Conservation (phyloP, 345 rosid species). For the Jatropha curcas region DNA sequence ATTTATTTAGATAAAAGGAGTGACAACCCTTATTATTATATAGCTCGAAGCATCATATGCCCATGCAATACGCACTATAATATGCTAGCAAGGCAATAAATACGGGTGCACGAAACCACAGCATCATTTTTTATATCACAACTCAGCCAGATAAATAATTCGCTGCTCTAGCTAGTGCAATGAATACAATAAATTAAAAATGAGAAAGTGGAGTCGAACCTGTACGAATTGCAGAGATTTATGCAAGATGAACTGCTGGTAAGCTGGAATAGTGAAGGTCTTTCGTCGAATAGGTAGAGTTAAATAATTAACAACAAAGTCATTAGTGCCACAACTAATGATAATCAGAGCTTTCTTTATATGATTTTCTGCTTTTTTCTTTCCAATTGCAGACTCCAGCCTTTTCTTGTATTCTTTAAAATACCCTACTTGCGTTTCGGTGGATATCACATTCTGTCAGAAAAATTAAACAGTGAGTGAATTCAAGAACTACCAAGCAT, state of each 20-base stretch:
- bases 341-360: conserved; percentile 37
- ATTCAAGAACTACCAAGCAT: neutral
- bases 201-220: conserved; percentile 39
- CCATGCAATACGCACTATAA: too few species aligned
- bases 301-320: conserved; percentile 57
- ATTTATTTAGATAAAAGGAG: too few species aligned
- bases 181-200: neutral
- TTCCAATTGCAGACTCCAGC: conserved; percentile 44
- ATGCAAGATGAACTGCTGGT: conserved; percentile 57
- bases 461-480: too few species aligned
- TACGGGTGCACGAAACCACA: too few species aligned
- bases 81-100: too few species aligned
- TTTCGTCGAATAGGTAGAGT: conserved; percentile 53
- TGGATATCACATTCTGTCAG: conserved; percentile 44
- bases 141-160: too few species aligned
- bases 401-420: conserved; percentile 54
- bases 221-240: conserved; percentile 42
- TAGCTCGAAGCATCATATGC: too few species aligned
- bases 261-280: conserved; percentile 48
- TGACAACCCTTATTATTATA: too few species aligned
- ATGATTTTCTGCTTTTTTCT: conserved; percentile 28
- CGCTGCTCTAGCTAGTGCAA: too few species aligned
- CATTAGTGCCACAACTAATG: conserved; percentile 61
- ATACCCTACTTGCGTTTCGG: conserved; percentile 47
- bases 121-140: too few species aligned